Percentiles rank a stretch among this genome's conserved stretches.
Conservation (phyloP, 2,329 filamentous ascomycete species). For the Chaetomium sp. region DNA sequence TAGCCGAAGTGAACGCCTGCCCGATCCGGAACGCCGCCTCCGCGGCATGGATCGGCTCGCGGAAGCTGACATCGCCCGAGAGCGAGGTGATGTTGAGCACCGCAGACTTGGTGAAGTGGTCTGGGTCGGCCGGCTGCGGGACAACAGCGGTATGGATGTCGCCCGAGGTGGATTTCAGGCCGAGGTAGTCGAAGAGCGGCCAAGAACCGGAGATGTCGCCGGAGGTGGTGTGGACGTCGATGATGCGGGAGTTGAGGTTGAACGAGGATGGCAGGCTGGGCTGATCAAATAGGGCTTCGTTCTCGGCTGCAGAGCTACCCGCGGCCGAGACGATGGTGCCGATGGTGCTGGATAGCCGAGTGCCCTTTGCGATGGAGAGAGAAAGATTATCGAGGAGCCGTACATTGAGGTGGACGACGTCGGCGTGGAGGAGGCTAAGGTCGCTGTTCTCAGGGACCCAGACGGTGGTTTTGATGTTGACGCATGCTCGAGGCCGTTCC, state of each 20-base stretch:
- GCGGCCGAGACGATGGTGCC: constrained; percentile 36
- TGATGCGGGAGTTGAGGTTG: constrained; percentile 36
- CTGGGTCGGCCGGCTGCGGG: constrained; percentile 34
- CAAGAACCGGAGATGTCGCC: constrained; percentile 43
- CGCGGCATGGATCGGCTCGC: constrained; percentile 34
- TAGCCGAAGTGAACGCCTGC: constrained; percentile 2
- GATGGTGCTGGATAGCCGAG: constrained; percentile 31
- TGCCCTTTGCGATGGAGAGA: constrained; percentile 26
- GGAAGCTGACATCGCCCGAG: constrained; percentile 39
- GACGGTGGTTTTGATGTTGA: constrained; percentile 42
- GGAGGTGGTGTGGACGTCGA: constrained; percentile 37
- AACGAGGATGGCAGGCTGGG: constrained; percentile 32
- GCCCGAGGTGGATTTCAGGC: constrained; percentile 40
- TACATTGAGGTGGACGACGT: constrained; percentile 35
- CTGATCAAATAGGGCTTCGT: constrained; percentile 24
- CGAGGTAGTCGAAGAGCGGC: constrained; percentile 44
- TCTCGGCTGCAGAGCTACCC: constrained; percentile 20
- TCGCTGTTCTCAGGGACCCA: constrained; percentile 38
- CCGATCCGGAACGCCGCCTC: constrained; percentile 6
- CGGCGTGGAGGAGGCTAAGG: constrained; percentile 34
- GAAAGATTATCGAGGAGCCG: constrained; percentile 36
- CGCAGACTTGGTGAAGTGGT: constrained; percentile 33
- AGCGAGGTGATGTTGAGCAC: constrained; percentile 35
- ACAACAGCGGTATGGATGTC: constrained; percentile 35
- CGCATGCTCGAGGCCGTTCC: constrained; percentile 33